Conservation (phyloP, 2,329 filamentous ascomycete genomes). For the Ascochyta lentis region DNA sequence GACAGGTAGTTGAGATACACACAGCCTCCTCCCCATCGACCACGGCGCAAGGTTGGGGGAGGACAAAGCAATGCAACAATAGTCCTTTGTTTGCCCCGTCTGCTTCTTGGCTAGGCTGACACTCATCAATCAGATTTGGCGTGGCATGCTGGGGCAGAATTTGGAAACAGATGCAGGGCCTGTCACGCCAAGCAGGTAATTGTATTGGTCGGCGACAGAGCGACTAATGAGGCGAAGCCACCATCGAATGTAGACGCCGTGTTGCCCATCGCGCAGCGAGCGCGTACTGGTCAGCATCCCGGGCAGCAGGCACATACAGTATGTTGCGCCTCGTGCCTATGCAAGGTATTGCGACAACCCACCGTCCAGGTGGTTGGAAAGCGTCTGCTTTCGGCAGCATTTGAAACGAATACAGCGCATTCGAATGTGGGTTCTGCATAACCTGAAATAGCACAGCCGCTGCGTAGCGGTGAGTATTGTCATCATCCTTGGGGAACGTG, state of each 20-base stretch:
- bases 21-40: neutral
- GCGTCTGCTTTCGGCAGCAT: neutral
- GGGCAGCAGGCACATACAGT: slow-evolving; percentile 6
- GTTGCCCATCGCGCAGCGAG: slow-evolving; percentile 17
- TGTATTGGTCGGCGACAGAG: slow-evolving; percentile 17
- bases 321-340: slow-evolving; percentile 23
- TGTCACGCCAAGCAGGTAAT: slow-evolving; percentile 12
- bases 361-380: slow-evolving; percentile 14
- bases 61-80: slow-evolving; percentile 15
- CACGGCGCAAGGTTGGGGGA: slow-evolving; percentile 1
- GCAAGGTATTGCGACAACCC: slow-evolving; percentile 7
- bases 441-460: slow-evolving; percentile 6
- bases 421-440: neutral
- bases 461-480: slow-evolving; percentile 11
- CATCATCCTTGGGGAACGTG: slow-evolving; percentile 1
- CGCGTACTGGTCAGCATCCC: slow-evolving; percentile 12
- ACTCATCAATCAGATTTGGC: slow-evolving; percentile 5
- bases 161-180: slow-evolving; percentile 8
- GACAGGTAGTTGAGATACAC: slow-evolving; percentile 13
- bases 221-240: slow-evolving; percentile 22
- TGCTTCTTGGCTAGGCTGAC: slow-evolving; percentile 7
- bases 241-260: slow-evolving; percentile 18
- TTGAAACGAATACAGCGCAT: slow-evolving; percentile 12
- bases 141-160: neutral
- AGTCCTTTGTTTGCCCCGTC: slow-evolving; percentile 11